phyloP scores from a whole-genome alignment of 176 grass and related monocot species.

The Puya raimondii region DNA sequence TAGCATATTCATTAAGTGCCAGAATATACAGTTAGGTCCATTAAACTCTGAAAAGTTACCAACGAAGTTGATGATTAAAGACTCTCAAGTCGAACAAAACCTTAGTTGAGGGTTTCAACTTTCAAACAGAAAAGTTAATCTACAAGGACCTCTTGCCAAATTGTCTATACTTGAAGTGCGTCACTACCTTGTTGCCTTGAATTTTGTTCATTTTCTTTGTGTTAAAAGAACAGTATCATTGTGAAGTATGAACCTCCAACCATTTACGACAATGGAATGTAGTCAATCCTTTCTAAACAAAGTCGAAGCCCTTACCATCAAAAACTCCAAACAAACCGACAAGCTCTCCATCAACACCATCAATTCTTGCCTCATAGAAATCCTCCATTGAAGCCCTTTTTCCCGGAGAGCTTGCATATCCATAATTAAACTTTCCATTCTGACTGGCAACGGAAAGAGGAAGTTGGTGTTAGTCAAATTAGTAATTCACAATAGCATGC shows the following conservation, averaged over 20 bases:
- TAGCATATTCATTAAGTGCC: no score
- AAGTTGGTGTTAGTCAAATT: neutral
- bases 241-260: neutral
- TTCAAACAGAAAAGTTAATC: no score
- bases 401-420: constrained; percentile 65
- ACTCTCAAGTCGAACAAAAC: no score
- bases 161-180: no score
- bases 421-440: constrained; percentile 78
- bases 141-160: no score
- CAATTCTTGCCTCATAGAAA: constrained; percentile 67
- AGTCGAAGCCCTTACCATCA: constrained; percentile 39
- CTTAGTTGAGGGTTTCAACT: no score
- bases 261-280: neutral
- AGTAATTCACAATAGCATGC: no score
- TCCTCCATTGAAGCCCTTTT: constrained; percentile 88
- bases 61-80: no score
- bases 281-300: neutral
- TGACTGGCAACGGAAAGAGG: constrained; percentile 34
- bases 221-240: neutral
- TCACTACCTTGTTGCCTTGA: neutral
- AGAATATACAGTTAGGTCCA: no score
- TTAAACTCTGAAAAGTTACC: neutral
- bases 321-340: constrained; percentile 80
- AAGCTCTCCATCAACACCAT: constrained; percentile 64
- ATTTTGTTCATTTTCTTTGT: neutral